These are phyloP conservation scores for Leucosporidium scottii DNA, from an alignment of 768 basidiomycete genomes.

Conservation along the genomic window DNA sequence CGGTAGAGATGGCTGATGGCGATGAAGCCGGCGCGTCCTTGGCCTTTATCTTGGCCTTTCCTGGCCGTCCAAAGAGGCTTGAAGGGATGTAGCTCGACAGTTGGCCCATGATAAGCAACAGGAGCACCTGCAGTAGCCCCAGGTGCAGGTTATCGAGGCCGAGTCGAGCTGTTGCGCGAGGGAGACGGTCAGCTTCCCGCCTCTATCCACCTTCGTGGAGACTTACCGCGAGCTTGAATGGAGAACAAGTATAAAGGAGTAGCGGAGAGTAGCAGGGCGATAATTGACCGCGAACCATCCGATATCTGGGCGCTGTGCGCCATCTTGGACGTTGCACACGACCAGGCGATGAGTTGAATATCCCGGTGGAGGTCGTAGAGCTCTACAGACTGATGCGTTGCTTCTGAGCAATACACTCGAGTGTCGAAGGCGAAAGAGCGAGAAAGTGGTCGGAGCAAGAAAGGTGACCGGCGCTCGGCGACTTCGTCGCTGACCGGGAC, in stretches of 20 bases:
- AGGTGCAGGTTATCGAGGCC: slow-evolving; percentile 32
- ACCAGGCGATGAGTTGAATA: no score
- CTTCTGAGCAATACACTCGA: no score
- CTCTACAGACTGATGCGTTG: no score
- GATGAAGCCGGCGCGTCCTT: background rate
- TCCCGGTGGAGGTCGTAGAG: no score
- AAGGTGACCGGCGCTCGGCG: no score
- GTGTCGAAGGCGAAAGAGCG: no score
- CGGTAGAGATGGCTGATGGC: background rate
- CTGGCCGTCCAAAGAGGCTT: background rate
- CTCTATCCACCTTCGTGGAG: background rate
- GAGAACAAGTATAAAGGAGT: slow-evolving; percentile 15
- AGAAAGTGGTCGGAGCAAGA: no score
- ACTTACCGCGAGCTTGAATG: slow-evolving; percentile 2
- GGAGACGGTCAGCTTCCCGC: background rate
- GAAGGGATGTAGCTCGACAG: slow-evolving; percentile 2
- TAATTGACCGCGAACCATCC: background rate
- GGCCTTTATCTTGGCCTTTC: background rate
- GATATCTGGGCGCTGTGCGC: no score
- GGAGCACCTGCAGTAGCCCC: slow-evolving; percentile 27
- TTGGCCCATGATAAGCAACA: slow-evolving; percentile 19
- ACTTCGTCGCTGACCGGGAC: no score
- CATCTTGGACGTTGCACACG: no score
- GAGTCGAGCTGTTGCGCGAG: background rate
- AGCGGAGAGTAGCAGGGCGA: slow-evolving; percentile 11